Percentiles rank a stretch among this genome's conserved stretches.
Conservation (phyloP, 192 early-diverging fungal species). For the Coemansia sp. region DNA sequence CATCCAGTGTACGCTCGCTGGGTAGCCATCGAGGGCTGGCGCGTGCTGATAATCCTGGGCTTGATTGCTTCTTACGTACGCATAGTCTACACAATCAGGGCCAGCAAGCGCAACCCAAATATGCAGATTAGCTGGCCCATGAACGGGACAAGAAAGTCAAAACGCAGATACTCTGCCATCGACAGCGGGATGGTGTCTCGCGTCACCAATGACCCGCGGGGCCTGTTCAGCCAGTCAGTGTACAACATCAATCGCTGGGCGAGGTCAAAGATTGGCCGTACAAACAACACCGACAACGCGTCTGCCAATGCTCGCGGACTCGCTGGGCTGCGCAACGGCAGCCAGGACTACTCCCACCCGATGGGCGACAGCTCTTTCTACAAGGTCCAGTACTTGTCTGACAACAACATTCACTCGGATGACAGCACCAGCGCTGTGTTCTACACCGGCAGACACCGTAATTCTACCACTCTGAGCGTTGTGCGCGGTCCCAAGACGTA, state of each 20-base stretch:
- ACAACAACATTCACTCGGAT: background rate
- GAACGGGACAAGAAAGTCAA: background rate
- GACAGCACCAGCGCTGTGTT: background rate
- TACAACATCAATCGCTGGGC: constrained; percentile 46
- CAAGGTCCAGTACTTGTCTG: background rate
- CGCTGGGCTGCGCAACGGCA: background rate
- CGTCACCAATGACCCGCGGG: constrained; percentile 2
- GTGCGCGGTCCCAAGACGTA: constrained; percentile 9
- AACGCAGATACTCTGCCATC: constrained; percentile 17
- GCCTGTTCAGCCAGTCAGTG: constrained; percentile 46
- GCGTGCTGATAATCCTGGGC: constrained; percentile 12
- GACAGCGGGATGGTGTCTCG: constrained; percentile 21
- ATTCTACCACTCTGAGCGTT: background rate
- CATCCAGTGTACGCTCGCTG: constrained; percentile 50
- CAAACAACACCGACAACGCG: constrained; percentile 14
- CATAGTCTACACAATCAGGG: constrained; percentile 1
- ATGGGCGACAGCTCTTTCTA: background rate
- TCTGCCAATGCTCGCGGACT: background rate
- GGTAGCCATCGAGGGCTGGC: constrained; percentile 49
- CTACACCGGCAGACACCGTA: background rate
- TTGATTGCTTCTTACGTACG: constrained; percentile 15
- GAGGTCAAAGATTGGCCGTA: constrained; percentile 24
- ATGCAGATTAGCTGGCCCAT: constrained; percentile 7
- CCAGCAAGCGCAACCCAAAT: background rate
- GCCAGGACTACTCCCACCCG: background rate